Conservation (phyloP, 164 flowering plant species). For the Piper betle region DNA sequence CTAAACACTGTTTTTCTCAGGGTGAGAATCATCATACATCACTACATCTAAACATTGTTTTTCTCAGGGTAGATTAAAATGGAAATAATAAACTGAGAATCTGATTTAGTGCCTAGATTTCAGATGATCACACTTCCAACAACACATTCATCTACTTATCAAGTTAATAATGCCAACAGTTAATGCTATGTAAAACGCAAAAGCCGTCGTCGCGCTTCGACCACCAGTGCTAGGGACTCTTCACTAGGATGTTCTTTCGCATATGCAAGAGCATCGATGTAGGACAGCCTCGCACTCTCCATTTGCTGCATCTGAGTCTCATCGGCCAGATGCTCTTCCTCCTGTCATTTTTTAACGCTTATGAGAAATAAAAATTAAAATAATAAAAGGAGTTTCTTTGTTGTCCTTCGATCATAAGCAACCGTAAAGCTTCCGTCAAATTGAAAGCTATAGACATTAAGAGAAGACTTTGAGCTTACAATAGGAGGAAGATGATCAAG, state of each 20-base stretch:
- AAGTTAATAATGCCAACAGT: neutral
- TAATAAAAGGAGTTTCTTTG: neutral
- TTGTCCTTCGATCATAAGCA: no score
- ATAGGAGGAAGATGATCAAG: slow-evolving; percentile 9
- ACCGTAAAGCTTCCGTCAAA: neutral
- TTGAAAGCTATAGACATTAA: slow-evolving; percentile 3
- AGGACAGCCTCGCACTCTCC: slow-evolving; percentile 71
- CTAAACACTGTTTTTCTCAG: no score
- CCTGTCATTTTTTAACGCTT: neutral
- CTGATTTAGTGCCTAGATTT: no score
- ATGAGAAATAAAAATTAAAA: neutral
- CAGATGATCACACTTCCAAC: no score
- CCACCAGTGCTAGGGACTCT: slow-evolving; percentile 58
- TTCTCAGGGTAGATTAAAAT: no score
- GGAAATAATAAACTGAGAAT: no score
- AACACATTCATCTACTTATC: no score
- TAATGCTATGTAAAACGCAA: slow-evolving; percentile 24
- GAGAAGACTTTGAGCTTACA: slow-evolving; percentile 28
- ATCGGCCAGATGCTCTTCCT: slow-evolving; percentile 42
- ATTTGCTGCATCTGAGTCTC: slow-evolving; percentile 40
- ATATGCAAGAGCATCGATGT: slow-evolving; percentile 48
- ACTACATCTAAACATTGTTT: no score
- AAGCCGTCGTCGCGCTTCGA: slow-evolving; percentile 51
- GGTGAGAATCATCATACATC: no score
- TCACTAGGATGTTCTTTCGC: slow-evolving; percentile 76